These are phyloP conservation scores for Pichia norvegensis DNA, from an alignment of 1,139 yeast genomes.

Conservation along the genomic window DNA sequence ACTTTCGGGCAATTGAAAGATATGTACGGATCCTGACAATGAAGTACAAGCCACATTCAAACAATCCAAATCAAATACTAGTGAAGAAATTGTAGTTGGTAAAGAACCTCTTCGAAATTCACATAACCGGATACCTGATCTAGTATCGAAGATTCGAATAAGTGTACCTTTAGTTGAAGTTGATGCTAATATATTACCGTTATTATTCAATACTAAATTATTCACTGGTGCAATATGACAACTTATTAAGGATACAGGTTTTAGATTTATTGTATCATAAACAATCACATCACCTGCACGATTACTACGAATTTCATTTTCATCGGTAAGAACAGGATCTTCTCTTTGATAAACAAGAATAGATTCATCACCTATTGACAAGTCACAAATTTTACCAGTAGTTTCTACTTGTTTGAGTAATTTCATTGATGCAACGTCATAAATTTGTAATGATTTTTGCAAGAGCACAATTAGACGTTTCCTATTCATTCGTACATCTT, in stretches of 20 bases:
- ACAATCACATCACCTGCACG: slow-evolving; percentile 31
- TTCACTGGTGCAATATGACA: slow-evolving; percentile 51
- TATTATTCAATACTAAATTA: slow-evolving; percentile 40
- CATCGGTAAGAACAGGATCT: neutral
- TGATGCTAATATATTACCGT: slow-evolving; percentile 52
- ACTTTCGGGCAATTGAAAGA: slow-evolving; percentile 39
- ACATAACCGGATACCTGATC: slow-evolving; percentile 31
- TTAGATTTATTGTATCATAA: slow-evolving; percentile 52
- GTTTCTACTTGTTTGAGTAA: slow-evolving; percentile 62
- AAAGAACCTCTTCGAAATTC: slow-evolving; percentile 69
- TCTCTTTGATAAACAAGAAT: neutral
- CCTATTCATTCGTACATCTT: slow-evolving; percentile 70
- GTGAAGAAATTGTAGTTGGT: slow-evolving; percentile 45
- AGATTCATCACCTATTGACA: neutral
- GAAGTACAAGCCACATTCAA: slow-evolving; percentile 58
- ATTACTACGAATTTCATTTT: neutral
- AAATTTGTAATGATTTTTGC: slow-evolving; percentile 80
- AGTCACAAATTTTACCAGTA: neutral
- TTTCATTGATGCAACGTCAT: slow-evolving; percentile 84
- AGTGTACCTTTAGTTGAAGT: slow-evolving; percentile 71
- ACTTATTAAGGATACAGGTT: slow-evolving; percentile 49
- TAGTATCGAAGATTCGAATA: slow-evolving; percentile 43
- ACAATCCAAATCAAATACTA: slow-evolving; percentile 45
- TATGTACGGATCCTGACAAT: slow-evolving; percentile 61
- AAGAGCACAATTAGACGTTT: slow-evolving; percentile 67